Evolutionary conservation across 148 eudicot genomes (phyloP), one percentile per base, ranked within the genome.

Genomic region (Pouteria glomerata): DNA sequence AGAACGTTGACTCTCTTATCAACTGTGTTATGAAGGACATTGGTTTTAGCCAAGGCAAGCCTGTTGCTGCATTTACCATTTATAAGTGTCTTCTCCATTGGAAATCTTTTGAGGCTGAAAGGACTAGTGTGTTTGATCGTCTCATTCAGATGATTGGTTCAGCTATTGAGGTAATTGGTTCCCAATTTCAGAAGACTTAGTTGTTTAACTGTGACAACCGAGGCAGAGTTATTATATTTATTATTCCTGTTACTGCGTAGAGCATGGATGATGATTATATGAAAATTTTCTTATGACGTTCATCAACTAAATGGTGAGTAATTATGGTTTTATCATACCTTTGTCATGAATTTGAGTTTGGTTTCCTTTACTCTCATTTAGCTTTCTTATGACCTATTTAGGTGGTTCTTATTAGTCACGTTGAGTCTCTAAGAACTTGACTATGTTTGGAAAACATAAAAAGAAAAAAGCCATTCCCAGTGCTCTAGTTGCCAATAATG

Each of bases 81-180:
- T 95, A 89, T 78, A 95, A 92, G 81, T 95, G 97, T 71, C 97
- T 95, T 73, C 79, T 92, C 66, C 92, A 92, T 56, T 95, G 99
- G 99, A 95, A 92, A 84, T 95, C 97, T 66, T 95, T 95, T 85
- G 99, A 95, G 89, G 96, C 97, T 5, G 99, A 95, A 78, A 84
- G 86, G 72, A 95, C 99, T 67, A 95, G 97, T 53, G 97, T 92
- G 73, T 95, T 91, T 84, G 99, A 95, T 80, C 93, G 97, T 71
- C 92, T 95, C 60, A 87, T 95, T 78, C 96, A 92, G 85, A 92
- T 92, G 94, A 84, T 92, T 71, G 97, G 97, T 75, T 88, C 97
- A 55, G 94, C 99, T 66, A 88, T 95, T 75, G 96, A 92, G 99
- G 99, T 95, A 85, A 77, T 41, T 68, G 45, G 47, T 75, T 66